Evolutionary conservation across 805 yeast species (phyloP).

Genomic region (Lachancea cidri): DNA sequence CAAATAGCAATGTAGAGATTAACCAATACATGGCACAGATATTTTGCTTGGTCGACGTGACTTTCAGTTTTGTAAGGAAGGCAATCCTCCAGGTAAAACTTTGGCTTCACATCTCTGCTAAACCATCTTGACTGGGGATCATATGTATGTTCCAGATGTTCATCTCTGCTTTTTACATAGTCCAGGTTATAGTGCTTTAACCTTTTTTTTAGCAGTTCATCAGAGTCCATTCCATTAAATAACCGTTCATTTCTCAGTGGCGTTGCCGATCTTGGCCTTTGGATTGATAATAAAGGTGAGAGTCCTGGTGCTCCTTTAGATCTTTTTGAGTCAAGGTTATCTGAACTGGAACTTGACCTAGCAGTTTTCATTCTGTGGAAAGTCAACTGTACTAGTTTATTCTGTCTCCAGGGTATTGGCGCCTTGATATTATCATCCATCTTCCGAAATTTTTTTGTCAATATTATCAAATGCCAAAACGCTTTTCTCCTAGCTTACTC

Average conservation of each 20-base stretch:
- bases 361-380: constrained; percentile 14
- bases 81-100: constrained; percentile 31
- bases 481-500: no score
- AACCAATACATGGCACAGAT: constrained; percentile 72
- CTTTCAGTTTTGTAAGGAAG: constrained; percentile 76
- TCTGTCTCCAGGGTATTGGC: constrained; percentile 26
- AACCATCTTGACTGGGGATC: constrained; percentile 39
- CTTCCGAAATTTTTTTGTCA: not conserved
- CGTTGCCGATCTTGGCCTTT: constrained; percentile 22
- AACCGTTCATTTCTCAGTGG: constrained; percentile 18
- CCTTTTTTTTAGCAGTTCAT: constrained; percentile 26
- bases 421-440: constrained; percentile 16
- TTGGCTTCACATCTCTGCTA: constrained; percentile 33
- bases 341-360: constrained; percentile 19
- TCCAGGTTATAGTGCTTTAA: constrained; percentile 44
- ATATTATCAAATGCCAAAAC: constrained; percentile 6
- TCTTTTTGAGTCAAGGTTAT: constrained; percentile 15
- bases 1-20: constrained; percentile 74
- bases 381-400: constrained; percentile 15
- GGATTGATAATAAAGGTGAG: not conserved
- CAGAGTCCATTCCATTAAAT: constrained; percentile 22
- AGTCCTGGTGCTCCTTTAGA: constrained; percentile 7
- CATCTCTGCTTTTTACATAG: constrained; percentile 41
- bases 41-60: constrained; percentile 62
- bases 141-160: constrained; percentile 24